These are phyloP conservation scores for Sporisorium reilianum DNA, from an alignment of 1,284 basidiomycete genomes.

Conservation along the genomic window DNA sequence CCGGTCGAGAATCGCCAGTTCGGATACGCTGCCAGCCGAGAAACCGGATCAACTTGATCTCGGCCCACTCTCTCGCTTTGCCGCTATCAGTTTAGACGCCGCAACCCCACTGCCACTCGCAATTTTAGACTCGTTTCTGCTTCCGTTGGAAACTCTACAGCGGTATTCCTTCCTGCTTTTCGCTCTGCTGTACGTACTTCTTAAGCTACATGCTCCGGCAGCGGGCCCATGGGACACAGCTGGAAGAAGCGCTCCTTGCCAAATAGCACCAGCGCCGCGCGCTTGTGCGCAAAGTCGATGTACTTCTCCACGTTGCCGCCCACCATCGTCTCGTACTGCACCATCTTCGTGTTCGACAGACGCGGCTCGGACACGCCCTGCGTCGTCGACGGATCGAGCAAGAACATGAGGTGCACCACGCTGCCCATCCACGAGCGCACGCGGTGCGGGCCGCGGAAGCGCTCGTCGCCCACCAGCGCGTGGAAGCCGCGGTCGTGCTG, in stretches of 20 bases:
- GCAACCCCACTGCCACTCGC: too few relatives aligned
- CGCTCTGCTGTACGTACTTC: too few relatives aligned
- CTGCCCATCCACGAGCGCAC: constrained; percentile 67
- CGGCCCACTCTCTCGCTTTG: too few relatives aligned
- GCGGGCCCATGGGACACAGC: constrained; percentile 57
- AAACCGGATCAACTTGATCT: too few relatives aligned
- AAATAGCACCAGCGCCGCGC: constrained; percentile 61
- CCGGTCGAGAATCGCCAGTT: too few relatives aligned
- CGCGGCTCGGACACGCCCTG: constrained; percentile 62
- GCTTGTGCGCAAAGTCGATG: constrained; percentile 65
- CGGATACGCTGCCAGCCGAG: too few relatives aligned
- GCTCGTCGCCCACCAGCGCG: constrained; percentile 63
- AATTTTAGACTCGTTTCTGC: too few relatives aligned
- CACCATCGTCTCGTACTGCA: constrained; percentile 64
- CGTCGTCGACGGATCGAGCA: constrained; percentile 57
- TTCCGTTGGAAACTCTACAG: too few relatives aligned
- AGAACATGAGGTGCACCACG: constrained; percentile 62
- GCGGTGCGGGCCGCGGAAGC: constrained; percentile 61
- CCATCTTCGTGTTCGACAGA: constrained; percentile 63
- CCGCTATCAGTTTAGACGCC: too few relatives aligned
- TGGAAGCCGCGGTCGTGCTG: constrained; percentile 65
- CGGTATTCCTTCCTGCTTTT: too few relatives aligned
- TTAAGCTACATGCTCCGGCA: constrained; percentile 42
- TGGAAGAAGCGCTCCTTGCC: constrained; percentile 65
- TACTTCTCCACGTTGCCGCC: constrained; percentile 66